Percentiles rank a stretch among this genome's conserved stretches.
Conservation (phyloP, 1,284 basidiomycete genomes). For the Dichomitus squalens region DNA sequence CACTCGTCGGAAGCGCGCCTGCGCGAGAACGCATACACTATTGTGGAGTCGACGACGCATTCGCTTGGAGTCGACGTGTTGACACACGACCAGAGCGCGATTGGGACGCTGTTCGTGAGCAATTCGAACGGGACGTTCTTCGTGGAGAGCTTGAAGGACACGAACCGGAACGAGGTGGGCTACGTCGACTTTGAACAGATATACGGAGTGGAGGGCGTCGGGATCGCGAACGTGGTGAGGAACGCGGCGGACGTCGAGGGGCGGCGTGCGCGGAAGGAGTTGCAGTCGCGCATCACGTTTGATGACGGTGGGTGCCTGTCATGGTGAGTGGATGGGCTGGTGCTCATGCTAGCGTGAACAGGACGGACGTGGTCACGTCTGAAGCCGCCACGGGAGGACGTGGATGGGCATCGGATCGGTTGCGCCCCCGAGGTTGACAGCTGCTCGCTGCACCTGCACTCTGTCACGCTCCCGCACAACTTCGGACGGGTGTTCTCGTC, state of each 20-base stretch:
- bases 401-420: conserved; percentile 58
- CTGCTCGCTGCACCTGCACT: conserved; percentile 91
- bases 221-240: conserved; percentile 84
- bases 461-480: conserved; percentile 90
- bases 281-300: conserved; percentile 85
- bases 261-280: conserved; percentile 61
- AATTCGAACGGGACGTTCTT: conserved; percentile 96
- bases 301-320: conserved; percentile 70
- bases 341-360: background rate
- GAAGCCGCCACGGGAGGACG: conserved; percentile 62
- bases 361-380: conserved; percentile 80
- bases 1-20: conserved; percentile 80
- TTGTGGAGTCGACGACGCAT: conserved; percentile 91
- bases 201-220: conserved; percentile 92
- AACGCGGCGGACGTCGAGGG: conserved; percentile 85
- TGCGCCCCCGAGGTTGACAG: conserved; percentile 65
- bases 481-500: conserved; percentile 93
- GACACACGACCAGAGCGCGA: conserved; percentile 67
- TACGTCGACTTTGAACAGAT: conserved; percentile 95
- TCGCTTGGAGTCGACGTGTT: conserved; percentile 95
- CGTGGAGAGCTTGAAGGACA: conserved; percentile 88
- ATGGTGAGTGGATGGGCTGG: background rate
- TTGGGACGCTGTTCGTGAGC: conserved; percentile 93
- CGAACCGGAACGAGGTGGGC: conserved; percentile 86
- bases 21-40: conserved; percentile 91